Evolutionary conservation across 345 rosid species (phyloP), one percentile per base, ranked within the genome.

Genomic region (Citrus hindsii): DNA sequence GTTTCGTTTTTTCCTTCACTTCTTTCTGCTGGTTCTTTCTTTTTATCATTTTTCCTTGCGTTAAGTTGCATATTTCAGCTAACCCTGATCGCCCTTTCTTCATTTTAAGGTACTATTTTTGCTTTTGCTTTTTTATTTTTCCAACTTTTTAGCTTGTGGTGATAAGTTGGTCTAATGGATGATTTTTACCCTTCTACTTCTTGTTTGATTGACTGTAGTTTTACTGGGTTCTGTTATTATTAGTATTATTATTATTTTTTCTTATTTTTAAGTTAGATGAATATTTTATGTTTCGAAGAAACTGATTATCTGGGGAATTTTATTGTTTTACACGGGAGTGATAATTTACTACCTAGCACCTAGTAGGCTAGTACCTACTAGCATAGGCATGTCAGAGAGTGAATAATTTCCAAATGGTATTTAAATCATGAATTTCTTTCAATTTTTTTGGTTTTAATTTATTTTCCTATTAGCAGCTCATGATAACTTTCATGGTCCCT

Each of bases 31-130:
- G 16, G 1, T 18, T 46, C 35, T 1, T 25, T n/a, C 40, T 12
- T 7, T 38, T 33, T 65, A 24, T n/a, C 32, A n/a, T 21, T 69
- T 55, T 76, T 19, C 27, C 6, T n/a, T 22, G 14, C 3, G 28
- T 2, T 67, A 6, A n/a, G 2, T 67, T 67, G 5, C 7, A 18
- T 76, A 6, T 65, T 51, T 65, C 40, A n/a, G 13, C 63, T 40
- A 8, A 70, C 76, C 62, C 67, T 6, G 12, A 56, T 19, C 24
- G 24, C 24, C 61, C n/a, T 56, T 22, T 56, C 61, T 46, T 9
- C 70, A 53, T 60, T 69, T 58, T 33, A 59, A 79, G 80, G 85
- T 79, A 82, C 66, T 40, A 3, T 76, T 37, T 38, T 55, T 37
- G 62, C 6, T 74, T 46, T 64, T 48, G 7, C 32, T 12, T 64